phyloP scores from a whole-genome alignment of 352 stramenopile genomes.

The Halophytophthora polymorphica region DNA sequence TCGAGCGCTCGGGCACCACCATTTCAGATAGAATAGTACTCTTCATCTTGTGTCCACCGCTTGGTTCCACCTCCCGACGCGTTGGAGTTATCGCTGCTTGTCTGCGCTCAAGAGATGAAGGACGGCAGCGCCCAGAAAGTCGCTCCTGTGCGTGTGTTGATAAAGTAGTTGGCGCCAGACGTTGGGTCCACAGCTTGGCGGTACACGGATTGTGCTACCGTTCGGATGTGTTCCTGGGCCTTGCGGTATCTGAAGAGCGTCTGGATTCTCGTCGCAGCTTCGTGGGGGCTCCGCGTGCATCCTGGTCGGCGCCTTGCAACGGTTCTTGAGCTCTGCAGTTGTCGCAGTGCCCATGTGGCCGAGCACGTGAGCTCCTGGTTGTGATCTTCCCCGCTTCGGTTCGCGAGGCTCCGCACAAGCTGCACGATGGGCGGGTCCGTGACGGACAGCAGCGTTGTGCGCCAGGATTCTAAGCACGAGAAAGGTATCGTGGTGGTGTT shows the following conservation, averaged over 20 bases:
- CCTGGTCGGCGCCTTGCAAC: constrained; percentile 9
- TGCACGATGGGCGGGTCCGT: constrained; percentile 17
- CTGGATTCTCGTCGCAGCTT: constrained; percentile 49
- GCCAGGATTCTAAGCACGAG: constrained; percentile 28
- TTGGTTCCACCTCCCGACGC: neutral
- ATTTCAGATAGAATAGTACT: constrained; percentile 37
- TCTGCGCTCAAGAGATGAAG: constrained; percentile 29
- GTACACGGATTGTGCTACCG: constrained; percentile 40
- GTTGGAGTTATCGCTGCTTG: neutral
- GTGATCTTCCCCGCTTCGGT: constrained; percentile 7
- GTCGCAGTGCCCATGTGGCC: constrained; percentile 28
- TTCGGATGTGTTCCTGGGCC: constrained; percentile 32
- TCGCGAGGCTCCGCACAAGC: constrained; percentile 16
- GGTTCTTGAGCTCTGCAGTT: constrained; percentile 19
- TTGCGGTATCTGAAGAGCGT: constrained; percentile 55
- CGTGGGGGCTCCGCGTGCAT: constrained; percentile 16
- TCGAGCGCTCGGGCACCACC: too few species aligned
- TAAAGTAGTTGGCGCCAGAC: constrained; percentile 45
- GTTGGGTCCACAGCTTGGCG: constrained; percentile 38
- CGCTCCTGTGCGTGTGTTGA: constrained; percentile 52
- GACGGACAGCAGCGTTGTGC: constrained; percentile 18
- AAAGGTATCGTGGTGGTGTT: constrained; percentile 1
- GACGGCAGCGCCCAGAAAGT: constrained; percentile 49
- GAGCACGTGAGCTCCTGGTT: constrained; percentile 23
- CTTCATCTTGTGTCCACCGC: constrained; percentile 16